Evolutionary conservation across 352 stramenopile species (phyloP), one percentile per base, ranked within the genome.

Genomic region (Globisporangium spinosum): DNA sequence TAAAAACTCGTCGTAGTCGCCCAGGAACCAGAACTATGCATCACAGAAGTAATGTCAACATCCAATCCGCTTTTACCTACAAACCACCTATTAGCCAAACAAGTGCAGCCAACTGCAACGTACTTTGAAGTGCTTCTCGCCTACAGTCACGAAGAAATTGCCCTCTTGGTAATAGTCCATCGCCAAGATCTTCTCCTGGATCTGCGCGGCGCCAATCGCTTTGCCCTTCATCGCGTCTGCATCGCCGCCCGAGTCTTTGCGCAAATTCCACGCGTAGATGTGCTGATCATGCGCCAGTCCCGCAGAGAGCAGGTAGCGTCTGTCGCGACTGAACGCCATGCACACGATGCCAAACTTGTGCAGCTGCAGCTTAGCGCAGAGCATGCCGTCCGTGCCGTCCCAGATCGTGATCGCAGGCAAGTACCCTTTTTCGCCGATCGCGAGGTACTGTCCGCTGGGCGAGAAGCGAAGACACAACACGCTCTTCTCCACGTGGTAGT

Each of bases 361-460:
- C 8, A 74, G 65, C 70, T 94, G 87, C 27, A 97, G 68, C 70
- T 96, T 88, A 15, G 86, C 82, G n/a, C 85, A 87, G 17, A 96
- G 83, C 65, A 82, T 85, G 56, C 89, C 89, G 54, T 90, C 80
- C 17, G 74, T 76, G 27, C 87, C 79, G 57, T 96, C 85, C 87
- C 89, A 97, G 29, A 97, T 91, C 29, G 88, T 95, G 58, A 97
- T 93, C 1, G 89, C 80, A 3, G 89, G 88, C 15, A 85, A 29
- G 67, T 94, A 90, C 0, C 90, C 89, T 75, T 91, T 90, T 73
- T 97, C 87, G n/a, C 89, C 89, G 38, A 97, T 94, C 6, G 89
- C 90, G 4, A 97, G 74, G 70, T 83, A 94, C 63, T 90, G 85
- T 8, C 90, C 90, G 32, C 81, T 94, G 29, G 78, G 80, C 49